Evolutionary conservation across 2,329 filamentous ascomycete genomes (phyloP), one percentile per base, ranked within the genome.

Genomic region (Chrysosporium queenslandicum): DNA sequence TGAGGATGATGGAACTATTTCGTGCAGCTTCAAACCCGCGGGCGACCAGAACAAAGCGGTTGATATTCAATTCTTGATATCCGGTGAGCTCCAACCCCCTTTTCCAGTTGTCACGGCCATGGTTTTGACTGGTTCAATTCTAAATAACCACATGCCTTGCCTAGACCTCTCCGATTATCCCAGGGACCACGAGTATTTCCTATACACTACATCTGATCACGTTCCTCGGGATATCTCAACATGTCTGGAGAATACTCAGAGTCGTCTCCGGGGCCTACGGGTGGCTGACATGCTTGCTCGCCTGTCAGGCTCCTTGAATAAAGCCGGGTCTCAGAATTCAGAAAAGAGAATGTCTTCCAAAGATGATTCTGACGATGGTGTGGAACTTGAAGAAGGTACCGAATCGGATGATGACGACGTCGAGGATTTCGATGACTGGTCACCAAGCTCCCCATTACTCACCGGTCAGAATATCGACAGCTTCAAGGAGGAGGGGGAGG

Each of bases 1-100:
- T 14, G 80, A 82, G 4, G 83, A 85, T 29, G 85, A 91, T 65
- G 86, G 85, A 47, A 80, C 86, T 53, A 74, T 94, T 53, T 76
- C 75, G 12, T 85, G 91, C 64, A 72, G 67, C 3, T 86, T 76
- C 58, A 55, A 62, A 39, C 67, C 68, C 30, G 52, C 61, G 20
- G 60, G 63, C 4, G 59, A 63, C 30, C 64, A 61, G 23, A 34
- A 41, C 9, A 50, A 55, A 3, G 42, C 52, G 2, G 60, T 73
- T 34, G 62, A 69, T 23, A 60, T 74, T 32, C 64, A 70, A 32
- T 65, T 63, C 11, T 59, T 71, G 18, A 59, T 74, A 3, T 64
- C 68, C 54, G 71, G 72, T 73, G 61, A 53, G 61, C 54, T 12
- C 53, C n/a, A 16, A 30, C 14, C 4, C n/a, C 34, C 34, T 14